A percentile compares a stretch with the other conserved stretches of the same genome.
These are phyloP conservation scores for Dactylis glomerata DNA, from an alignment of 176 grass and related monocot species.

Conservation along the genomic window DNA sequence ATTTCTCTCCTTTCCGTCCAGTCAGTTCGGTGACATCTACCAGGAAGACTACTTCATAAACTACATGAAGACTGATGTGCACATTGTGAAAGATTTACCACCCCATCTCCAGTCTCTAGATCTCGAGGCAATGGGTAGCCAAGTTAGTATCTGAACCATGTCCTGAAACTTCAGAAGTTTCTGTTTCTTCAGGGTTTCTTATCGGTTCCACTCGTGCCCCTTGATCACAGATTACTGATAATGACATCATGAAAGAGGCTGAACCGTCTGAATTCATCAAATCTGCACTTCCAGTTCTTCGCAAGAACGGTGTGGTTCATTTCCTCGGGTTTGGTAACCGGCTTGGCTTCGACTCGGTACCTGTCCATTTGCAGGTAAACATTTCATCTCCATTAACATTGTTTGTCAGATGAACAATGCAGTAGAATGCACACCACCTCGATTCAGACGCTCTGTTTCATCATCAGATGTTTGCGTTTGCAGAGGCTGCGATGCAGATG, in stretches of 20 bases:
- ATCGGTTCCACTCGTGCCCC: not conserved
- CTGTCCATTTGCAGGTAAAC: constrained; percentile 72
- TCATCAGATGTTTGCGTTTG: not conserved
- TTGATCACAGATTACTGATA: constrained; percentile 66
- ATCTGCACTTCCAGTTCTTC: constrained; percentile 60
- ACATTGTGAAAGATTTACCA: constrained; percentile 77
- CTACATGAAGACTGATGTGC: constrained; percentile 80
- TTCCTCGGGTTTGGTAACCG: constrained; percentile 98
- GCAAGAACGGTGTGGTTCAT: constrained; percentile 62
- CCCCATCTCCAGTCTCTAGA: constrained; percentile 59
- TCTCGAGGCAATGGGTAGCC: constrained; percentile 79
- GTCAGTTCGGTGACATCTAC: constrained; percentile 95
- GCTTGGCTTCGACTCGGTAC: constrained; percentile 84
- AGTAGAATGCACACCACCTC: not conserved
- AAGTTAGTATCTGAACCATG: constrained; percentile 41
- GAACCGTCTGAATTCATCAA: constrained; percentile 68
- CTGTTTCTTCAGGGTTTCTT: not conserved
- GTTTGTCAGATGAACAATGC: not conserved
- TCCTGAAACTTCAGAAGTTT: not conserved
- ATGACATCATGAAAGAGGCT: constrained; percentile 83
- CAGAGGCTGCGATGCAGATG: constrained; percentile 96
- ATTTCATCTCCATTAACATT: not conserved
- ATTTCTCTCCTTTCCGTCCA: constrained; percentile 31
- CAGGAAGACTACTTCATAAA: constrained; percentile 86
- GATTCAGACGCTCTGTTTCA: not conserved